Base-by-base conservation (phyloP, 371 early-diverging fungal genomes). In the Mortierella sp. region DNA sequence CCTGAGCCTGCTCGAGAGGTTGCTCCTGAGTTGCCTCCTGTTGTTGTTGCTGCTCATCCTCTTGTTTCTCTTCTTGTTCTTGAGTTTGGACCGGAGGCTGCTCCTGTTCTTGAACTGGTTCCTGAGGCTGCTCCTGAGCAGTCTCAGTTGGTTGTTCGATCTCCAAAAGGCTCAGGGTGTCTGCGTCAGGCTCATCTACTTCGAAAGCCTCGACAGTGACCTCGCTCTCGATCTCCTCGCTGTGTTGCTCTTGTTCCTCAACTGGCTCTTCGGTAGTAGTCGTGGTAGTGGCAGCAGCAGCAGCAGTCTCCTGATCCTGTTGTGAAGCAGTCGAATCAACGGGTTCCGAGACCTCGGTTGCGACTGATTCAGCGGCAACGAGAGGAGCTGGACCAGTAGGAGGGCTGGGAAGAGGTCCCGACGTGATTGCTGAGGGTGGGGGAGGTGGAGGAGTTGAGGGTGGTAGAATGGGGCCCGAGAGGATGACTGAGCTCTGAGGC, bases 381-480 rank as follows among this genome's bases (percentile, higher is more conserved):
- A 71, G 21, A n/a, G 71, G 71, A 48, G 11, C 73, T n/a, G 74
- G 72, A 0, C 49, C 73, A 7, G 74, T 65, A 27, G 79, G 83
- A 43, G 78, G 83, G 24, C 38, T 56, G 7, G 79, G 74, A 43
- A 83, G 63, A 21, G 76, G 41, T 48, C 49, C 48, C 16, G 83
- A 38, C 8, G 73, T 43, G 2, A 58, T 35, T 14, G 75, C 70
- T 10, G 68, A 14, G 16, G 81, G 84, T 11, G 77, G 80, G 3
- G 80, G 68, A 12, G 84, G 84, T 10, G 81, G 81, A 11, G 84
- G 81, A 0, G 81, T 81, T 0, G 84, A 60, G 24, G 85, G 85
- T 38, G 79, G 82, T 38, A 84, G 43, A 71, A 84, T 84, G 29
- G 49, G 78, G 16, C 82, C 85, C 6, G 81, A 79, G 21, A 84